These are phyloP conservation scores for Arctium minus DNA, from an alignment of 129 eudicot genomes.

Conservation along the genomic window DNA sequence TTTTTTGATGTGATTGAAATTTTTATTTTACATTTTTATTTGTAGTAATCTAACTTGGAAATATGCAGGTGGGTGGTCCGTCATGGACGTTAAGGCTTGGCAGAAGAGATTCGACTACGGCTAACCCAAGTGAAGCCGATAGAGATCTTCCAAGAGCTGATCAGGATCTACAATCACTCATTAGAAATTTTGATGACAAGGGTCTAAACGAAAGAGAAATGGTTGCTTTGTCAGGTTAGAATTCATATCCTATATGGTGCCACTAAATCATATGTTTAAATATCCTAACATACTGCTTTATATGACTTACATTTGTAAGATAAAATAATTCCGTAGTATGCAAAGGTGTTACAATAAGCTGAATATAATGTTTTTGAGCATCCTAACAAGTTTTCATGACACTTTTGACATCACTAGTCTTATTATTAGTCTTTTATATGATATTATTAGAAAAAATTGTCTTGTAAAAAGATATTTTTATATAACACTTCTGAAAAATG, in stretches of 20 bases:
- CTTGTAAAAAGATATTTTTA: neutral
- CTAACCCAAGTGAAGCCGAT: slow-evolving; percentile 50
- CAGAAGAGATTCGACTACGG: slow-evolving; percentile 58
- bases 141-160: slow-evolving; percentile 46
- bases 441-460: neutral
- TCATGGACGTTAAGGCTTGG: slow-evolving; percentile 64
- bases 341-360: neutral
- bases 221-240: slow-evolving; percentile 62
- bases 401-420: neutral
- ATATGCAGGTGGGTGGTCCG: slow-evolving; percentile 56
- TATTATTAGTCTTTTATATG: neutral
- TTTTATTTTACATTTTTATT: neutral
- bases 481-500: neutral
- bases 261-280: neutral
- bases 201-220: slow-evolving; percentile 60
- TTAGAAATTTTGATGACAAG: slow-evolving; percentile 42
- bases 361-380: neutral
- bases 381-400: neutral
- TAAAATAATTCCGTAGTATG: neutral
- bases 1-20: neutral
- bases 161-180: slow-evolving; percentile 41
- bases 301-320: neutral
- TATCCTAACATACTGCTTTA: neutral
- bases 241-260: neutral
- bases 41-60: neutral